Percentiles rank a stretch among this genome's conserved stretches.
Conservation (phyloP, 345 rosid genomes). For the Lepidium africanum region DNA sequence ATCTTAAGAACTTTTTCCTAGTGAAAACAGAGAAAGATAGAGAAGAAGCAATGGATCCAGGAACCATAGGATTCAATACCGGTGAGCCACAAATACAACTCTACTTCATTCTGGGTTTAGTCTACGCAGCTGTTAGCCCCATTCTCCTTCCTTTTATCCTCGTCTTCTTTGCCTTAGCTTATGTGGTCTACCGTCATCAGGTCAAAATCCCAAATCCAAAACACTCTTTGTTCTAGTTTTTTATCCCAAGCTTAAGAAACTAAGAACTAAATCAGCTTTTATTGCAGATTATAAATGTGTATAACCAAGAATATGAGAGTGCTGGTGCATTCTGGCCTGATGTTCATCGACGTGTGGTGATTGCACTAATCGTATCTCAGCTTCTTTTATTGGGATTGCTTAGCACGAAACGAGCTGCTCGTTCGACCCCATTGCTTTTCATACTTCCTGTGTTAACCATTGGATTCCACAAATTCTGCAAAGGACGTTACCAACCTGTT, state of each 20-base stretch:
- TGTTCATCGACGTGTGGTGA: conserved; percentile 67
- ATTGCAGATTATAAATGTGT: conserved; percentile 78
- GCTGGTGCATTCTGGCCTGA: conserved; percentile 97
- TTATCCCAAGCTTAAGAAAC: background rate
- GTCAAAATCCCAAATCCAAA: conserved; percentile 19
- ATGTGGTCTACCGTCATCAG: conserved; percentile 90
- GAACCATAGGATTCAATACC: conserved; percentile 78
- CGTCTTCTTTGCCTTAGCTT: conserved; percentile 78
- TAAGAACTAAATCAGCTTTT: background rate
- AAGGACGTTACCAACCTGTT: conserved; percentile 76
- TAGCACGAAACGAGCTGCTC: conserved; percentile 79
- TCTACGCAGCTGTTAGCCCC: conserved; percentile 85
- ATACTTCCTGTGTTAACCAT: conserved; percentile 70
- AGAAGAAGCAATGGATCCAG: conserved; percentile 98
- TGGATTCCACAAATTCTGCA: conserved; percentile 79
- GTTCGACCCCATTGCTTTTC: conserved; percentile 87
- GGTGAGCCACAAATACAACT: conserved; percentile 96
- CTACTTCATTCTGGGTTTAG: conserved; percentile 90
- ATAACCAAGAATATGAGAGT: conserved; percentile 89
- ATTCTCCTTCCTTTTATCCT: conserved; percentile 80
- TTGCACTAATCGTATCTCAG: conserved; percentile 69
- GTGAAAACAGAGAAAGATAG: conserved; percentile 93
- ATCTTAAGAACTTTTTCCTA: conserved; percentile 66
- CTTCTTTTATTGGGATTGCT: conserved; percentile 71
- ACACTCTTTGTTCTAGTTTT: background rate